Percentiles rank a stretch among this genome's conserved stretches.
Conservation (phyloP, 441 rosid genomes). For the Gossypium davidsonii region DNA sequence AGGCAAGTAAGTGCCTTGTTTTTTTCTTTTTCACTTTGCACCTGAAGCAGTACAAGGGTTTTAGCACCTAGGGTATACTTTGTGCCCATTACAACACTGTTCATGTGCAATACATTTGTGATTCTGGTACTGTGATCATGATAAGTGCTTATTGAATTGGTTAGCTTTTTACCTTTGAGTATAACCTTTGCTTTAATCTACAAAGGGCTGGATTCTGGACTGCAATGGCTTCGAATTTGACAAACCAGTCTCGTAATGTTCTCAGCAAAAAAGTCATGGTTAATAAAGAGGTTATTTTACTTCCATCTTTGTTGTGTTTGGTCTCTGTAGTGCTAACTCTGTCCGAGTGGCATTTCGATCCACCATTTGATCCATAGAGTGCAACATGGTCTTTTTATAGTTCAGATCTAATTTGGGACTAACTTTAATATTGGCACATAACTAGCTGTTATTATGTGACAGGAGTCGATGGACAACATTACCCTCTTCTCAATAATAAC, state of each 20-base stretch:
- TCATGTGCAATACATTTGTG: neutral
- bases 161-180: neutral
- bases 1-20: neutral
- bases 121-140: neutral
- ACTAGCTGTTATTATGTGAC: constrained; percentile 20
- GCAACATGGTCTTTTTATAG: neutral
- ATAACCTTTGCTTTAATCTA: neutral
- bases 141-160: neutral
- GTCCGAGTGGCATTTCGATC: neutral
- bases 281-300: constrained; percentile 68
- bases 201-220: constrained; percentile 96
- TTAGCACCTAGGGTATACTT: neutral
- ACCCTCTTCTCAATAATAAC: constrained; percentile 93
- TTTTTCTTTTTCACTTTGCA: neutral
- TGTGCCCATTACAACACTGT: neutral
- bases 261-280: constrained; percentile 97
- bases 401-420: neutral
- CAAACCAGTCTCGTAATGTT: constrained; percentile 95
- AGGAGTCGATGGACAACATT: constrained; percentile 94
- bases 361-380: neutral
- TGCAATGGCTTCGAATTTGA: constrained; percentile 98
- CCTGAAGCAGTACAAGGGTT: neutral
- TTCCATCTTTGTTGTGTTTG: constrained; percentile 4
- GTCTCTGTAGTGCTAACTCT: neutral
- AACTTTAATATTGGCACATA: constrained; percentile 4